These are phyloP conservation scores for Solanum chacoense DNA, from an alignment of 305 asterid genomes.

Conservation along the genomic window DNA sequence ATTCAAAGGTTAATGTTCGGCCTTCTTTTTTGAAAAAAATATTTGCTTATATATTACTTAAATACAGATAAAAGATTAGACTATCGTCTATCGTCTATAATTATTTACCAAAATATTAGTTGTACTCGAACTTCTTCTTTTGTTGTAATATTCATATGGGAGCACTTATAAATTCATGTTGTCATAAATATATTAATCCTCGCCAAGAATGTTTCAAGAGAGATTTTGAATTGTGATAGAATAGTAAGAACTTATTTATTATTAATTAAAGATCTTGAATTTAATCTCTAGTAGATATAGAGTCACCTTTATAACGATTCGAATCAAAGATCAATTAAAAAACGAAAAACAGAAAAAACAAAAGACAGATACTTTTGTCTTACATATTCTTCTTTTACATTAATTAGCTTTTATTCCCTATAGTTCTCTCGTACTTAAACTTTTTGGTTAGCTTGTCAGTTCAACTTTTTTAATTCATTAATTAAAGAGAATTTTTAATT, in stretches of 20 bases:
- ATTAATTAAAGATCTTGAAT: neutral
- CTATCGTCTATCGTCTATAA: neutral
- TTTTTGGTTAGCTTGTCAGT: neutral
- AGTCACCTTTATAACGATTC: neutral
- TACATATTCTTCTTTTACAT: neutral
- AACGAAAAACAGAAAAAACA: neutral
- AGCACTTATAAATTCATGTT: neutral
- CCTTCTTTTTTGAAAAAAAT: neutral
- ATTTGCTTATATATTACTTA: neutral
- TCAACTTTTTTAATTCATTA: neutral
- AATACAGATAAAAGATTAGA: neutral
- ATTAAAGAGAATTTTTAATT: neutral
- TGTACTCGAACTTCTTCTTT: neutral
- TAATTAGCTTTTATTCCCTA: neutral
- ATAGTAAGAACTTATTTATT: no score
- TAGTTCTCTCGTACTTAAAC: neutral
- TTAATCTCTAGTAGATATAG: accelerated
- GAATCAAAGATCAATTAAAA: neutral
- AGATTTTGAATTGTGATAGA: neutral
- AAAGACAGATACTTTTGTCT: neutral
- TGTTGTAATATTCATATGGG: neutral
- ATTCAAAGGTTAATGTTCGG: no score
- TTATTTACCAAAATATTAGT: no score
- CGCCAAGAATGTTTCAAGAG: neutral
- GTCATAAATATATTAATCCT: neutral